These are phyloP conservation scores for Ceratobasidium sp. DNA, from an alignment of 1,284 basidiomycete genomes.

Conservation along the genomic window DNA sequence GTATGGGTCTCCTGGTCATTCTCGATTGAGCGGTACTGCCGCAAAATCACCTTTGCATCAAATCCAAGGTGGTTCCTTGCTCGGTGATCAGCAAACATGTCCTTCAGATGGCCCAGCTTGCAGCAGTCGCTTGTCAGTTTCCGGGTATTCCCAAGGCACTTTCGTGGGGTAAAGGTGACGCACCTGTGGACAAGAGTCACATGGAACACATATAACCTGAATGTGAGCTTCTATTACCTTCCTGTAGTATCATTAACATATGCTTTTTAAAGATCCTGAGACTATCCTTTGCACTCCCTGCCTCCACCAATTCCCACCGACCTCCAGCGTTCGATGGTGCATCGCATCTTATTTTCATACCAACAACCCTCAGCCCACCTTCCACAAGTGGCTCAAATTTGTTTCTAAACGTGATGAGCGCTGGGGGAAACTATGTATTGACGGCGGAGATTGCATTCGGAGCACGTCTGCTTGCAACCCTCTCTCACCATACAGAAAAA, in stretches of 20 bases:
- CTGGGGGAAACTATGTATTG: slow-evolving; percentile 28
- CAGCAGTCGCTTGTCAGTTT: background rate
- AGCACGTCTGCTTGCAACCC: background rate
- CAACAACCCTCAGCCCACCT: background rate
- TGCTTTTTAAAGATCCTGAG: slow-evolving; percentile 8
- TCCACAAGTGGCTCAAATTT: background rate
- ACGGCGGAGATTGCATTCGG: slow-evolving; percentile 12
- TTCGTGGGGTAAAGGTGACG: slow-evolving; percentile 5
- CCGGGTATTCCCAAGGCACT: slow-evolving; percentile 2
- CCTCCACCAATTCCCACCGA: background rate
- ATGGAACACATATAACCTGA: slow-evolving; percentile 10
- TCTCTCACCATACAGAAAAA: slow-evolving; percentile 9
- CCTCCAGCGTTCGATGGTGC: background rate
- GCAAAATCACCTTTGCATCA: slow-evolving; percentile 49
- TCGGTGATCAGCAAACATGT: slow-evolving; percentile 7
- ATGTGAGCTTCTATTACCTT: background rate
- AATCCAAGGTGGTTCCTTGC: background rate
- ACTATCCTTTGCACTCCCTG: background rate
- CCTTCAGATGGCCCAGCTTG: slow-evolving; percentile 1
- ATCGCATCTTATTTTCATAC: slow-evolving; percentile 9
- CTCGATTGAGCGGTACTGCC: slow-evolving; percentile 56
- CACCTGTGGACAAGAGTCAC: background rate
- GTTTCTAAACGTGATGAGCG: slow-evolving; percentile 8
- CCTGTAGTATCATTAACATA: background rate
- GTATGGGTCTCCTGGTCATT: slow-evolving; percentile 65